A percentile compares a stretch with the other conserved stretches of the same genome.
Evolutionary conservation across 2,329 filamentous ascomycete species (phyloP).

Genomic region (Cadophora luteo-olivacea): DNA sequence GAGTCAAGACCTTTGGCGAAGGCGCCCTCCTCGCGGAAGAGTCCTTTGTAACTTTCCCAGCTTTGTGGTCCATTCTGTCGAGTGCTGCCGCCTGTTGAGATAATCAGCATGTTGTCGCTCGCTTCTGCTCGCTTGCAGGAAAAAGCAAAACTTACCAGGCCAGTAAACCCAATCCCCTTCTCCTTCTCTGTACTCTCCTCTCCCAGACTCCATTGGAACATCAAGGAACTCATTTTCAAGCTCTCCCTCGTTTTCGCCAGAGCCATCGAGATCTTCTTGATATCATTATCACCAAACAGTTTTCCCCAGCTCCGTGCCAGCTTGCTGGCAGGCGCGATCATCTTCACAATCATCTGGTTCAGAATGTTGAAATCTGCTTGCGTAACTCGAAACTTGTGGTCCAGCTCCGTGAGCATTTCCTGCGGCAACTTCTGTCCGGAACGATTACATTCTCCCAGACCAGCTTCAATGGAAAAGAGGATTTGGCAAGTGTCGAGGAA

Average conservation of each 20-base stretch:
- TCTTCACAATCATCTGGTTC: conserved; percentile 67
- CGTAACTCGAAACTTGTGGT: conserved; percentile 66
- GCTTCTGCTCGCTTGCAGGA: not conserved
- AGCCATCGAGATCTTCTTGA: conserved; percentile 63
- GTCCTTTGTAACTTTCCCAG: conserved; percentile 11
- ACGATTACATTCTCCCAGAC: conserved; percentile 60
- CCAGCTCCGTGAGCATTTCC: conserved; percentile 68
- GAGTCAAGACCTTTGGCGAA: not conserved
- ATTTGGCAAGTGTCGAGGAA: conserved; percentile 72
- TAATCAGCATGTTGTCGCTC: not conserved
- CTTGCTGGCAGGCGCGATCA: conserved; percentile 45
- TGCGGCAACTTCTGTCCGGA: conserved; percentile 60
- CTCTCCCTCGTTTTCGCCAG: conserved; percentile 65
- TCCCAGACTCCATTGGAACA: conserved; percentile 69
- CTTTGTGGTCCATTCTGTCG: conserved; percentile 52
- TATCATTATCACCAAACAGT: conserved; percentile 67
- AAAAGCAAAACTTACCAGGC: conserved; percentile 48
- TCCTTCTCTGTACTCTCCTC: conserved; percentile 63
- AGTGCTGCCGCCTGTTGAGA: conserved; percentile 44
- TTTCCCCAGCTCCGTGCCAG: conserved; percentile 64
- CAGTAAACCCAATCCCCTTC: conserved; percentile 71
- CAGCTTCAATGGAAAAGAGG: conserved; percentile 72
- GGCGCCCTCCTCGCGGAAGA: not conserved
- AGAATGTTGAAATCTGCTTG: conserved; percentile 67
- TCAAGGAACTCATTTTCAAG: conserved; percentile 66